A percentile compares a stretch with the other conserved stretches of the same genome.
These are phyloP conservation scores for Yarrowia alimentaria DNA, from an alignment of 805 yeast genomes.

Conservation along the genomic window DNA sequence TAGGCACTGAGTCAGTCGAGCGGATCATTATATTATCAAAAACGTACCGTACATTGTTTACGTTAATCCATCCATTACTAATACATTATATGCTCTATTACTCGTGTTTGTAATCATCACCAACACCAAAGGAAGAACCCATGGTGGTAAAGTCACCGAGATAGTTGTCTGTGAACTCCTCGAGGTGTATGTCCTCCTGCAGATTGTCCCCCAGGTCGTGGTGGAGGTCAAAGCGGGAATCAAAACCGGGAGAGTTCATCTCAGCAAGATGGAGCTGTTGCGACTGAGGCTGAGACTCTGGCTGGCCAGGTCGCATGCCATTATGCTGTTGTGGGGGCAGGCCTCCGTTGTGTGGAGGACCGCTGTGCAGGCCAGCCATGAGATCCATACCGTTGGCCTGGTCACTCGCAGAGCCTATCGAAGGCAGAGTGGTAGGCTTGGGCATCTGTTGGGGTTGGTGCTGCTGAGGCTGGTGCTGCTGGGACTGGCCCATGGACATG, in stretches of 20 bases:
- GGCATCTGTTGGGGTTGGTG: background rate
- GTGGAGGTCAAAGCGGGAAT: constrained; percentile 22
- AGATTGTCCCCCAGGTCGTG: constrained; percentile 7
- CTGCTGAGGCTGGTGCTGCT: background rate
- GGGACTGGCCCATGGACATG: too few species aligned
- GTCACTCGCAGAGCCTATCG: background rate
- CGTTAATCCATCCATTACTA: background rate
- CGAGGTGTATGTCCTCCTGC: constrained; percentile 26
- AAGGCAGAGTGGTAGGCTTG: background rate
- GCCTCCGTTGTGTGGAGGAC: background rate
- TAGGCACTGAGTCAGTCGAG: too few species aligned
- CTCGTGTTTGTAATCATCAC: constrained; percentile 18
- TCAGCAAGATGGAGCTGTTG: constrained; percentile 8
- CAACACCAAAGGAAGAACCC: constrained; percentile 20
- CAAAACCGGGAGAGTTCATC: constrained; percentile 19
- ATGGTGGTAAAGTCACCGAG: constrained; percentile 26
- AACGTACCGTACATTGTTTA: too few species aligned
- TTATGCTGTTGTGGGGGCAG: background rate
- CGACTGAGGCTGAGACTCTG: background rate
- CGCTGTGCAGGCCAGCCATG: constrained; percentile 5
- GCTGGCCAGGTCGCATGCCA: background rate
- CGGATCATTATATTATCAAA: too few species aligned
- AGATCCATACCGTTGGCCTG: constrained; percentile 3
- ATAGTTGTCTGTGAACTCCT: constrained; percentile 23
- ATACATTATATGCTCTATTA: constrained; percentile 20